These are phyloP conservation scores for Trifolium repens DNA, from an alignment of 306 rosid species.

Conservation along the genomic window DNA sequence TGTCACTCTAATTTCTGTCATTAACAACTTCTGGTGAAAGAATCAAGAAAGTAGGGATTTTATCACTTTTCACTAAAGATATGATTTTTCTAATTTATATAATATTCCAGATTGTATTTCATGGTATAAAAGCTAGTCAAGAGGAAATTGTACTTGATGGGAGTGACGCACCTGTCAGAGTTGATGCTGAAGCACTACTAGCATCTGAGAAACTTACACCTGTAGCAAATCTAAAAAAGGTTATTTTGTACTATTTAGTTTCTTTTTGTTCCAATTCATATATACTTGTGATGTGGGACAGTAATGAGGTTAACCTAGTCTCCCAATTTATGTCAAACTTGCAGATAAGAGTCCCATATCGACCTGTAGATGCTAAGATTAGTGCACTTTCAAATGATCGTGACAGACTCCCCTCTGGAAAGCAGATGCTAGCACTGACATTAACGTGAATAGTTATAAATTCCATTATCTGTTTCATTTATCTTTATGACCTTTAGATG, in stretches of 20 bases:
- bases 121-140: conserved; percentile 74
- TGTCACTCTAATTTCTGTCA: conserved; percentile 30
- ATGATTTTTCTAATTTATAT: conserved; percentile 37
- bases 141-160: conserved; percentile 88
- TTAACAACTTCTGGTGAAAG: conserved; percentile 7
- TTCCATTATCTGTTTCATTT: conserved; percentile 41
- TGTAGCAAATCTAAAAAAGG: conserved; percentile 84
- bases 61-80: conserved; percentile 17
- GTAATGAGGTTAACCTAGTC: conserved; percentile 25
- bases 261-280: conserved; percentile 37
- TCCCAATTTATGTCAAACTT: conserved; percentile 39
- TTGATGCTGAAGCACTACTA: conserved; percentile 80
- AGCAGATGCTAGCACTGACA: conserved; percentile 83
- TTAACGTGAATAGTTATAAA: conserved; percentile 67
- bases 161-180: conserved; percentile 89
- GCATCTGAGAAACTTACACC: conserved; percentile 91
- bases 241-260: conserved; percentile 40
- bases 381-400: conserved; percentile 74
- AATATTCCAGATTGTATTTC: conserved; percentile 68
- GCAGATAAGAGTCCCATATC: conserved; percentile 84
- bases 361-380: conserved; percentile 79
- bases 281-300: conserved; percentile 38
- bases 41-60: conserved; percentile 3
- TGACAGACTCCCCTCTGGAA: conserved; percentile 91
- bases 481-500: conserved; percentile 32